Evolutionary conservation across 345 rosid genomes (phyloP), one percentile per base, ranked within the genome.

Genomic region (Nephelium lappaceum): DNA sequence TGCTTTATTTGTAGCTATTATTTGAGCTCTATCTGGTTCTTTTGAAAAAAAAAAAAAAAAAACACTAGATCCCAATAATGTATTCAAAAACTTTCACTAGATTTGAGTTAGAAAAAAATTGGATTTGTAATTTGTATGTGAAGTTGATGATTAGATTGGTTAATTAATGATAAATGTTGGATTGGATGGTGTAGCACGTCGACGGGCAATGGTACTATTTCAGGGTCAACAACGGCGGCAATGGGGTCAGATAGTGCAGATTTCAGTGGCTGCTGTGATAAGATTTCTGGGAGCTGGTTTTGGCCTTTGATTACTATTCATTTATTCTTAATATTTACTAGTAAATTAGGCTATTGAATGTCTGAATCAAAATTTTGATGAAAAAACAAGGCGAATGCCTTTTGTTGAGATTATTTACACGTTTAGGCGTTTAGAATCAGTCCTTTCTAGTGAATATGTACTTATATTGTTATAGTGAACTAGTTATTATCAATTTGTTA

Each of bases 121-220:
- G 36, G 36, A 1, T 31, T 31, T 31, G 36, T 31, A 31, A 31
- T 31, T 31, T 31, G 36, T 31, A 31, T 31, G 36, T 31, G 36
- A 31, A 31, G 3, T 31, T 31, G 36, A 31, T 31, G 36, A 31
- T 31, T 31, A 31, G 19, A 38, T 38, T 43, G 41, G 1, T 16
- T 74, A 65, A 68, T 72, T 41, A 47, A 6, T 74, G 69, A 68
- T 72, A 27, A 47, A 11, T 74, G 55, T 65, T 31, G 65, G 67
- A n/a, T 51, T 72, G 15, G 73, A 21, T 87, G 85, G 24, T 87
- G 85, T 91, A 91, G 98, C 85, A 83, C 79, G 63, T 55, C 84
- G 2, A 91, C 76, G 65, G 89, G 76, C 36, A 89, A 85, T 78
- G 91, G 88, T 6, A 88, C 79, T 84, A 18, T 62, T 74, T 66